Base-by-base conservation (phyloP, 805 yeast species). In the Peterozyma xylosa region DNA sequence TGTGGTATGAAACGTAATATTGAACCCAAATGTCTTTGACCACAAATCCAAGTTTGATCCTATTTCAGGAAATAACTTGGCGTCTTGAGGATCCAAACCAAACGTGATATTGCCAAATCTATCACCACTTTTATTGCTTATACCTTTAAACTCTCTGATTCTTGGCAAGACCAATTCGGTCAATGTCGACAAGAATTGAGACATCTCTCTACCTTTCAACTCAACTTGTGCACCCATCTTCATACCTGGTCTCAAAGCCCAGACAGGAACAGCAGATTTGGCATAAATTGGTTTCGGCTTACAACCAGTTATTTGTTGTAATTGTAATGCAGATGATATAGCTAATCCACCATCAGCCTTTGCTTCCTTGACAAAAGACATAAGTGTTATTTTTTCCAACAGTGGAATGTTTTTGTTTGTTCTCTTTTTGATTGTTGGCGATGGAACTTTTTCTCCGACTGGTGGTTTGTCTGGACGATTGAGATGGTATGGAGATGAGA, bases 121-220 rank as follows among this genome's bases (percentile, higher is more conserved):
- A 62, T 90, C 97, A 48, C 98, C 99, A 3, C 89, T 68, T 38
- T 74, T 70, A 63, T 78, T 79, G 30, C 79, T 74, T 42, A 93
- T 70, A 41, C 97, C 97, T 51, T 70, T 68, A 64, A 86, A 93
- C 41, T 88, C 87, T 74, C 95, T 82, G 45, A 90, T 79, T 63
- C 96, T 78, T 39, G 99, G 99, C 54, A 93, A 73, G 15, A 93
- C 98, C 50, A 95, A 68, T 66, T 93, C 99, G 1, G 95, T 80
- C 53, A 93, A 67, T 1, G 98, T 91, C 6, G 85, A 63, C 46
- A 93, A 57, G 56, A 95, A 93, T 67, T 89, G 96, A 45, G 80
- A 67, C 80, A 90, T 86, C 43, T 86, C 84, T 51, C 81, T 74
- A 38, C 97, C 99, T 30, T 70, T 70, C 44, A 95, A 67, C 46